These are phyloP conservation scores for Solanum ossicruentum DNA, from an alignment of 257 asterid species.

Conservation along the genomic window DNA sequence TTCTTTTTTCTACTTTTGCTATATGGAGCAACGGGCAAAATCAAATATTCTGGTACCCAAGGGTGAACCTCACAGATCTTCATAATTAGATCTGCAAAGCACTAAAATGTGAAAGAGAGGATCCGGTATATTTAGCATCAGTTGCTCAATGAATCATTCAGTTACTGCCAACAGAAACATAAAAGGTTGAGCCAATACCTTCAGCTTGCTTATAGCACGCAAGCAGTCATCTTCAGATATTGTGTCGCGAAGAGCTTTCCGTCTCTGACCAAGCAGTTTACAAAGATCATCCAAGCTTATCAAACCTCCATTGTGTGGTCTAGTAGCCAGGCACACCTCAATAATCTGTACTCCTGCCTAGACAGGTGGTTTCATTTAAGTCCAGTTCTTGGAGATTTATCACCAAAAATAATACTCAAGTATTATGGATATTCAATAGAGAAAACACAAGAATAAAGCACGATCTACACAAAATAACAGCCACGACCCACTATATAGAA, in stretches of 20 bases:
- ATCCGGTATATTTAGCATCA: neutral
- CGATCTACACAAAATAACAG: neutral
- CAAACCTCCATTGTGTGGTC: slow-evolving; percentile 85
- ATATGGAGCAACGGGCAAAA: neutral
- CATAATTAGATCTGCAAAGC: neutral
- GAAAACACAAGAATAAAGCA: neutral
- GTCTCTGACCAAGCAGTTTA: slow-evolving; percentile 64
- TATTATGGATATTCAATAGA: neutral
- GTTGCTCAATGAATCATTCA: neutral
- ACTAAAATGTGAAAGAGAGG: neutral
- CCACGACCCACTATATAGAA: neutral
- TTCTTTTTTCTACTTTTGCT: neutral
- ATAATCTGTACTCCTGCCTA: slow-evolving; percentile 95
- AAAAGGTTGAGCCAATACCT: slow-evolving; percentile 33
- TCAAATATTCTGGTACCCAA: neutral
- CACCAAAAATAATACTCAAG: neutral
- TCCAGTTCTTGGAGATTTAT: neutral
- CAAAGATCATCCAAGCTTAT: slow-evolving; percentile 88
- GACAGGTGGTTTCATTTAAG: slow-evolving; percentile 14
- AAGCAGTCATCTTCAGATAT: slow-evolving; percentile 92
- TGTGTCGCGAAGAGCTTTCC: slow-evolving; percentile 80
- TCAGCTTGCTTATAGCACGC: slow-evolving; percentile 96
- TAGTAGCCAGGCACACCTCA: slow-evolving; percentile 79
- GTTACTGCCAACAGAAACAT: neutral
- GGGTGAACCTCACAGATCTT: neutral